phyloP scores from a whole-genome alignment of 805 yeast genomes.

The Candida ponderosae region DNA sequence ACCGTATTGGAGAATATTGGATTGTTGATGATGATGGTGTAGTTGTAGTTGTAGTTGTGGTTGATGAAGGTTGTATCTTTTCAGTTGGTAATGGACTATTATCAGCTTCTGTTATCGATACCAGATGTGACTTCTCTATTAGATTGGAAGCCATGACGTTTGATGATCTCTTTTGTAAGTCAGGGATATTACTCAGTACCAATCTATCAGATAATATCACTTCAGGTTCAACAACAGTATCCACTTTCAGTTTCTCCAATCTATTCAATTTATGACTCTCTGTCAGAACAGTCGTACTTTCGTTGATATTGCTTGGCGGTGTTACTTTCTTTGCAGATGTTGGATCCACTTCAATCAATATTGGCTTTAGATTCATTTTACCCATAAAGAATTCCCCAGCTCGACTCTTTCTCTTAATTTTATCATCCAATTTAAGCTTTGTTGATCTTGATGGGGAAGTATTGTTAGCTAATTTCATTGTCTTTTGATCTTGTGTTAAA shows the following conservation, averaged over 20 bases:
- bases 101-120: neutral
- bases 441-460: slow-evolving; percentile 1
- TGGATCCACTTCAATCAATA: slow-evolving; percentile 26
- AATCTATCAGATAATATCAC: neutral
- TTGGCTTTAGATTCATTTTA: slow-evolving; percentile 33
- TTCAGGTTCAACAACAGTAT: neutral
- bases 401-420: slow-evolving; percentile 18
- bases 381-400: slow-evolving; percentile 31
- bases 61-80: neutral
- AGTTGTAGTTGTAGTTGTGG: slow-evolving; percentile 6
- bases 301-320: slow-evolving; percentile 1
- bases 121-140: neutral
- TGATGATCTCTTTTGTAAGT: neutral
- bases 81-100: neutral
- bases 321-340: slow-evolving; percentile 17
- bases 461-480: neutral
- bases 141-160: neutral
- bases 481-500: too few relatives aligned
- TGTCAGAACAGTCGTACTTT: slow-evolving; percentile 3
- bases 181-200: neutral
- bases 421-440: neutral
- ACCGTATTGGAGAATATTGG: neutral
- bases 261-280: slow-evolving; percentile 10
- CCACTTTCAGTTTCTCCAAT: slow-evolving; percentile 3
- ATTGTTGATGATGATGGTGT: slow-evolving; percentile 1